A percentile compares a stretch with the other conserved stretches of the same genome.
phyloP scores from a whole-genome alignment of 2,329 filamentous ascomycete genomes.

The Fusarium sp. region DNA sequence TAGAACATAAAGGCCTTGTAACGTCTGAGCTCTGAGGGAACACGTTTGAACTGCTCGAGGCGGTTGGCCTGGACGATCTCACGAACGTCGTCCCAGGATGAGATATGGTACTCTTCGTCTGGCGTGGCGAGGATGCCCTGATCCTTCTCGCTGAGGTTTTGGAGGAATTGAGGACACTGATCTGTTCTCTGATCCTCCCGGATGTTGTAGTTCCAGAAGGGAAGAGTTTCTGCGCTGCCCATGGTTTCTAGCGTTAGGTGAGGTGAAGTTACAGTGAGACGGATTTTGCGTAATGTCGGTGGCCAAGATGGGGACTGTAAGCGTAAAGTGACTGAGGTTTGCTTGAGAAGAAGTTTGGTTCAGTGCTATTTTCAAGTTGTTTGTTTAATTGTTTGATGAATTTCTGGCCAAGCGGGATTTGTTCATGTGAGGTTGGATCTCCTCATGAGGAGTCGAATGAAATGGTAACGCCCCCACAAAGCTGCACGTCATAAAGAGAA shows the following conservation, averaged over 20 bases:
- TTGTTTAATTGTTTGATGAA: neutral
- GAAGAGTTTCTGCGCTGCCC: conserved; percentile 53
- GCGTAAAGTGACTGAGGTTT: neutral
- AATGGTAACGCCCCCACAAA: conserved; percentile 17
- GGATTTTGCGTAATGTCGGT: neutral
- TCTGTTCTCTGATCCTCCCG: conserved; percentile 68
- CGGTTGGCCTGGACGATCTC: conserved; percentile 72
- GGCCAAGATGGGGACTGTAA: neutral
- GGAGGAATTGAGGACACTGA: conserved; percentile 79
- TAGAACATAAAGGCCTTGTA: conserved; percentile 78
- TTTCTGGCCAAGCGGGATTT: neutral
- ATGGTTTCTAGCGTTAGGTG: conserved; percentile 42
- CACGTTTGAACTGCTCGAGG: conserved; percentile 80
- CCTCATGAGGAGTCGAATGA: neutral
- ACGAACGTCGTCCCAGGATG: conserved; percentile 77
- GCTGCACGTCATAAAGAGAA: neutral
- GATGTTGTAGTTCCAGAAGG: conserved; percentile 89
- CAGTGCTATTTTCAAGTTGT: neutral
- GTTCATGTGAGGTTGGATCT: conserved; percentile 1
- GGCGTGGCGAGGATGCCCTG: conserved; percentile 74
- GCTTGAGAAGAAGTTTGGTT: neutral
- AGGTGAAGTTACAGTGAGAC: conserved; percentile 27
- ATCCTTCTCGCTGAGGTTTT: conserved; percentile 74
- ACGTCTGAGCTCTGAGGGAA: conserved; percentile 79
- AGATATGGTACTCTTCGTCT: conserved; percentile 71